phyloP scores from a whole-genome alignment of 257 asterid species.

The Rubia yunnanensis region DNA sequence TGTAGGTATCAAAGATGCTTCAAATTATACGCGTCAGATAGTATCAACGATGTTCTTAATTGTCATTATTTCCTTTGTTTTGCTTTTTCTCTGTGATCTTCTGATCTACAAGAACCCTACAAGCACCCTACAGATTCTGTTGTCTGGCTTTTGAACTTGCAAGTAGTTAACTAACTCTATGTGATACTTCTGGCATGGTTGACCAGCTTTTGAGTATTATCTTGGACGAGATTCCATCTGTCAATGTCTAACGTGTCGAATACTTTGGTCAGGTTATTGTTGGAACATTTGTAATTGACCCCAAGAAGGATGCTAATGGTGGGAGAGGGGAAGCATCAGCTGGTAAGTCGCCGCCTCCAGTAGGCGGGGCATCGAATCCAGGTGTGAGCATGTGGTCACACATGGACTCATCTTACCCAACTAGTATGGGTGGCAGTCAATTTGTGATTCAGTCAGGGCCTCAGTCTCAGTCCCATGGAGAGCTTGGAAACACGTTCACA shows the following conservation, averaged over 20 bases:
- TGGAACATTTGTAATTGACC: constrained; percentile 37
- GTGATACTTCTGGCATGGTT: not conserved
- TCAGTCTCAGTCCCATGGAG: constrained; percentile 18
- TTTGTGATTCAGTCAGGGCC: constrained; percentile 26
- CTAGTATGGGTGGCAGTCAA: constrained; percentile 30
- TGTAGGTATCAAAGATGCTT: not conserved
- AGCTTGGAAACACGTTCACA: constrained; percentile 30
- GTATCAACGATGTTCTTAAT: not conserved
- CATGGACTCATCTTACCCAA: constrained; percentile 33
- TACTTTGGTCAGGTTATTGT: constrained; percentile 34
- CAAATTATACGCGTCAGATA: too few relatives aligned
- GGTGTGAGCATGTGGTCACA: constrained; percentile 34
- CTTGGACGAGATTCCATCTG: not conserved
- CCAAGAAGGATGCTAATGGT: constrained; percentile 30
- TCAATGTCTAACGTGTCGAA: not conserved
- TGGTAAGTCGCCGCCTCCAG: constrained; percentile 32
- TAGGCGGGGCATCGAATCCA: constrained; percentile 29
- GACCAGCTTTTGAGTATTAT: not conserved
- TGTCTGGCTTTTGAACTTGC: not conserved
- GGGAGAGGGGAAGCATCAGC: constrained; percentile 28
- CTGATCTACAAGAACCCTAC: not conserved
- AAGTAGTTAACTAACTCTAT: not conserved
- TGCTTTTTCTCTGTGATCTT: not conserved
- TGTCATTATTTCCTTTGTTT: not conserved
- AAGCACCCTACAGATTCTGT: not conserved